Base-by-base conservation (phyloP, 2,329 filamentous ascomycete genomes). In the Fusarium napiforme region DNA sequence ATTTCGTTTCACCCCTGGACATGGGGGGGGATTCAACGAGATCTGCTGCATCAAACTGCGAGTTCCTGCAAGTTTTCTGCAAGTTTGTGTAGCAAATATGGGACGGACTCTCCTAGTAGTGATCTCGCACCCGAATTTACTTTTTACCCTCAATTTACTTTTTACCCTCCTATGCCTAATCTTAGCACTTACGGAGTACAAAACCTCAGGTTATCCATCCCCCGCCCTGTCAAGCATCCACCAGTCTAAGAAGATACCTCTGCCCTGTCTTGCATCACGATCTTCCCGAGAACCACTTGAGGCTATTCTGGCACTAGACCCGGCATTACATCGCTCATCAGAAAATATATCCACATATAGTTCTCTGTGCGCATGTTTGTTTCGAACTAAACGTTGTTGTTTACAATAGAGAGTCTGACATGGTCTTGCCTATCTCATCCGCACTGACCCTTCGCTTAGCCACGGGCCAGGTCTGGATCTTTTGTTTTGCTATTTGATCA, bases 241-340 rank as follows among this genome's bases (percentile, higher is more conserved):
- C 72, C 74, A 74, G 65, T 69, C 67, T 70, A 61, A 61, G 36
- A 57, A 62, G 57, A 66, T 67, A 56, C 70, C 56, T 72, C 61
- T 65, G 63, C 55, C 73, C 75, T 78, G 76, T 75, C 76, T 76
- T 75, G 76, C 76, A 78, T 78, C 72, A 68, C 75, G 76, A 78
- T 78, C 76, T 74, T 77, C 76, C 76, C 76, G 76, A 70, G 71
- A 69, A 68, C 75, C 74, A 68, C 69, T 70, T 67, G 73, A 76
- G 55, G 74, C 73, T 69, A 71, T 70, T 72, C 69, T 67, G 69
- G 76, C 73, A 78, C 76, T 77, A 78, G 65, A 67, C 62, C 67
- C 55, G 62, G 72, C 63, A 68, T 64, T 62, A 50, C 45, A 53
- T 66, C 61, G 60, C 40, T 49, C 58, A 67, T 60, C 47, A 65